Base-by-base conservation (phyloP, 345 rosid species). In the Corymbia maculata region DNA sequence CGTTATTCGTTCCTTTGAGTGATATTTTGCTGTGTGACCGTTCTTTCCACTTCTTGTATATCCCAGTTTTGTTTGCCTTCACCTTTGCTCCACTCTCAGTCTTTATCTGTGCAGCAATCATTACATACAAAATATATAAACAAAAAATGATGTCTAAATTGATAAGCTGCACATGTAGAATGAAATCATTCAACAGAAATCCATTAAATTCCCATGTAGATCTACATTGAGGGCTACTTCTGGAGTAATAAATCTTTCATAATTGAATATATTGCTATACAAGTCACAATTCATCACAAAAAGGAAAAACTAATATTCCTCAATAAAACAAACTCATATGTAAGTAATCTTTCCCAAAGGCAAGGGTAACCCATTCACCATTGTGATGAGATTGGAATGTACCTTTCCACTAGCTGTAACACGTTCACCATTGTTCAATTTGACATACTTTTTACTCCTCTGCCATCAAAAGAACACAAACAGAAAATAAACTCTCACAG, bases 381-480 rank as follows among this genome's bases (percentile, higher is more conserved):
- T 13, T 9, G 47, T 75, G 82, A 75, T 42, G 47, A 75, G 49
- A 13, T 75, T 22, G 0, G 28, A 36, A 45, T 16, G 64, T 95
- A 98, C 99, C 99, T 98, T 97, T 89, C 99, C 99, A 90, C 98
- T 98, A 79, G 99, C 99, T 52, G 99, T 95, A 89, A 97, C 98
- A 49, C 96, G 96, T 68, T 98, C 99, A 88, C 99, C 98, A 89
- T 97, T 96, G 92, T 98, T 98, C 92, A 97, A 91, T 93, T 98
- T 98, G 94, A 98, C 85, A 90, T 94, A 97, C 92, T 97, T 98
- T 92, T 98, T 98, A 94, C 98, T 85, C 92, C 96, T 98, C 99
- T 97, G 98, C 89, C 86, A 93, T 82, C 89, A 92, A 89, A 44
- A 90, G 50, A 89, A 24, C 55, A 79, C 24, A 17, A 61, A 42